These are phyloP conservation scores for Pholiota microspora DNA, from an alignment of 768 basidiomycete species.

Conservation along the genomic window DNA sequence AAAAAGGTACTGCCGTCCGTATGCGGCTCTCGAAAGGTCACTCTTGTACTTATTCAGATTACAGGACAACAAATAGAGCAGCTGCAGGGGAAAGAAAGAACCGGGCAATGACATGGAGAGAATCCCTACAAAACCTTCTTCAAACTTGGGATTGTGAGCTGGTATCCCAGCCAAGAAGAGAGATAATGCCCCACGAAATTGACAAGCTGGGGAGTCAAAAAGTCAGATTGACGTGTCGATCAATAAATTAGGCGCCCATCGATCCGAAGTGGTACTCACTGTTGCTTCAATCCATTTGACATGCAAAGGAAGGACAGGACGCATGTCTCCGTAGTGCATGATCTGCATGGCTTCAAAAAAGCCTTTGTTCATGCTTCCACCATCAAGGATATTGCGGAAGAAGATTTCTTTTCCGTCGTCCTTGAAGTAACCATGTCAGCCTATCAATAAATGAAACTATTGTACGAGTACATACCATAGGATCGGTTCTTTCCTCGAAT, in stretches of 20 bases:
- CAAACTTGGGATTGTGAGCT: constrained; percentile 13
- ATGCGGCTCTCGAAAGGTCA: too few relatives aligned
- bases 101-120: too few relatives aligned
- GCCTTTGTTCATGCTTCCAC: constrained; percentile 15
- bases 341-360: constrained; percentile 21
- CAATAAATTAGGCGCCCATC: too few relatives aligned
- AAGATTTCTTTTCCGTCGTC: constrained; percentile 32
- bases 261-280: constrained; percentile 17
- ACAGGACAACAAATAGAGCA: neutral
- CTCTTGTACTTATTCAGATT: too few relatives aligned
- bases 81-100: neutral
- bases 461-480: constrained; percentile 22
- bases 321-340: constrained; percentile 26
- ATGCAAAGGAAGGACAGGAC: constrained; percentile 24
- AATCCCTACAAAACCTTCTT: constrained; percentile 6
- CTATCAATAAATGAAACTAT: neutral
- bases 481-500: constrained; percentile 30
- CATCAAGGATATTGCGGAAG: constrained; percentile 27
- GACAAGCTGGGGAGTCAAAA: constrained; percentile 18
- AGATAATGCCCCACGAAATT: constrained; percentile 23
- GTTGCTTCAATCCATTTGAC: constrained; percentile 26
- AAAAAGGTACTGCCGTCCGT: too few relatives aligned
- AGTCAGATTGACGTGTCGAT: too few relatives aligned
- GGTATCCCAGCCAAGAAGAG: constrained; percentile 23
- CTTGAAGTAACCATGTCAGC: constrained; percentile 13